Base-by-base conservation (phyloP, 2,329 filamentous ascomycete species). In the Tolypocladium nubicola region DNA sequence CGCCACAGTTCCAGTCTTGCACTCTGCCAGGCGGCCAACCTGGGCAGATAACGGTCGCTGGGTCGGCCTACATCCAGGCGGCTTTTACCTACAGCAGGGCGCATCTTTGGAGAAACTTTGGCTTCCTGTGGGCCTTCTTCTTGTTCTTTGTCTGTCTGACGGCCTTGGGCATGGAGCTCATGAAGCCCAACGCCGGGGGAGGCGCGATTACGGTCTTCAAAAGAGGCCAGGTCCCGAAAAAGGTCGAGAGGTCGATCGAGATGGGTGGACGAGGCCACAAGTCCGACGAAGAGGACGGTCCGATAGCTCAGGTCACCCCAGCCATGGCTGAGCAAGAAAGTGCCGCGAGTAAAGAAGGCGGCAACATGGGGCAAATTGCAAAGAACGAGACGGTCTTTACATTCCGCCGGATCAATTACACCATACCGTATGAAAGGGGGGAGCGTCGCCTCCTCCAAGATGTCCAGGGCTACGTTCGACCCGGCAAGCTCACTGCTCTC, bases 381-480 rank as follows among this genome's bases (percentile, higher is more conserved):
- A 82, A 81, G 64, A 86, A 86, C 59, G 83, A 87, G 54, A 77
- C 77, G 0, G 73, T 83, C 3, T 79, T 85, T 55, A 83, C 81
- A 0, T 80, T 79, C 57, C 73, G 74, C 60, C 69, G 79, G 47
- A 71, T 81, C 57, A 76, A 77, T 54, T 81, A 81, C 59, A 77
- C 71, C 0, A 76, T 79, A 2, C 75, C 75, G 13, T 73, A 71
- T 60, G 88, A 90, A 65, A 77, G 78, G 3, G 82, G 89, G 54
- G 73, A 80, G n/a, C 80, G 87, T 23, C 82, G 84, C 53, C 80
- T 94, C 56, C 74, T 94, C 23, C 82, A 91, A 59, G 79, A 90
- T 59, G 86, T 93, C 1, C 85, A 92, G 64, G 89, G 89, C n/a
- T 93, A 86, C 78, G 88, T 94, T 49, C 88, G 89, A 60, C 89